Evolutionary conservation across 2,329 filamentous ascomycete genomes (phyloP), one percentile per base, ranked within the genome.

Genomic region (Diaporthe nobilis): DNA sequence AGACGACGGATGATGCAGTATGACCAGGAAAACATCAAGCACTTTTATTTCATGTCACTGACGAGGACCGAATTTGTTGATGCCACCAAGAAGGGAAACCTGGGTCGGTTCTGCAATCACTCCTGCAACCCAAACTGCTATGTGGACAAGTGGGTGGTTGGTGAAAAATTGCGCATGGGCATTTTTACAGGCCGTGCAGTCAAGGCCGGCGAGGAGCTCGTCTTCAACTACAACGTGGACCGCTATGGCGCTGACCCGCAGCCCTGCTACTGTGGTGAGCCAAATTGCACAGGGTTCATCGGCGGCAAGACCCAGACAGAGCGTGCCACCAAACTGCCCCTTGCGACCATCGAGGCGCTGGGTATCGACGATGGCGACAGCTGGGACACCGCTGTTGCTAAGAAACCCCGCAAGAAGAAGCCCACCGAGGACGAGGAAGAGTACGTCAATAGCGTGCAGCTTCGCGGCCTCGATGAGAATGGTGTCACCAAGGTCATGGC

Each of bases 41-140:
- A 99, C 85, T 99, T 99, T 84, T 99, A 99, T 86, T 99, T 99
- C 87, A 99, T 99, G 97, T 98, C 97, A 39, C 92, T 99, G 77
- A 98, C 92, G 82, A 98, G 98, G 84, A 94, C 93, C 81, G 97
- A 98, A 84, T 99, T 98, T 82, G 95, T 99, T 76, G 97, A 99
- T 85, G 97, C 97, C 31, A 99, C 97, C 13, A 98, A 97, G 83
- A 98, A 95, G 83, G 97, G 97, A 70, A 98, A 98, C 80, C 90
- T 99, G 8, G 97, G 96, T 71, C 93, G 97, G 42, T 99, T 99
- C 82, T 99, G 97, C 90, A 99, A 99, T 82, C 97, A 99, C 84
- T 98, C 97, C 12, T 99, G 97, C 89, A 98, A 97, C 83, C 97
- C 97, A 25, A 99, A 99, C 83, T 98, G 96, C 86, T 98, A 98